Evolutionary conservation across 129 eudicot species (phyloP), one percentile per base, ranked within the genome.

Genomic region (Scalesia atractyloides): DNA sequence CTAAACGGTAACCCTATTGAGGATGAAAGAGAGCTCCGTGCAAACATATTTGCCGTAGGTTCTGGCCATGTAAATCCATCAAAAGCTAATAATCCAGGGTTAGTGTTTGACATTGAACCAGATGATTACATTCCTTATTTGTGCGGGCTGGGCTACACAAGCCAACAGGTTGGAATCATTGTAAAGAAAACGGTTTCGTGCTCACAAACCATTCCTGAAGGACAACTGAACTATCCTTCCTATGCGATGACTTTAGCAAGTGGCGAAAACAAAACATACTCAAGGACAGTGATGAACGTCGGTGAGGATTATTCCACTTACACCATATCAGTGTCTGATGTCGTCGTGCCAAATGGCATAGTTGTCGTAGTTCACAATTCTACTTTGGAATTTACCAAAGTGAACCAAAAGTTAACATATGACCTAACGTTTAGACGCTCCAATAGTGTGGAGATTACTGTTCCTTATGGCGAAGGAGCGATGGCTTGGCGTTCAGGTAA

Each of bases 21-120:
- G 30, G 89, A 84, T 19, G 80, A 84, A 74, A 76, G 58, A 17
- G 60, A 59, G 54, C 73, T 73, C 2, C 76, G 53, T 6, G 86
- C 86, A 1, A 78, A 74, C 70, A 14, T 84, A 5, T 81, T 84
- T 51, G 79, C 89, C 24, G 20, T 74, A 9, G 89, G 89, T 66
- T 71, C 89, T 3, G 89, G 89, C 30, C 86, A 84, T 61, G 86
- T 81, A 19, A 84, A 84, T 41, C 86, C 85, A 65, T 70, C 83
- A 12, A 84, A 71, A 78, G 89, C 89, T 46, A 84, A 65, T 47
- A 78, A 81, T 46, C 89, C 89, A 0, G 89, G 85, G 15, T 66
- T 82, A 5, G 63, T 85, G 20, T 85, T 78, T 3, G 84, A 82
- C 51, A 75, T 71, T 37, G 47, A 30, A 10, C 85, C 85, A 3